A percentile compares a stretch with the other conserved stretches of the same genome.
These are phyloP conservation scores for Trichoderma brevicompactum DNA, from an alignment of 2,329 filamentous ascomycete genomes.

Conservation along the genomic window DNA sequence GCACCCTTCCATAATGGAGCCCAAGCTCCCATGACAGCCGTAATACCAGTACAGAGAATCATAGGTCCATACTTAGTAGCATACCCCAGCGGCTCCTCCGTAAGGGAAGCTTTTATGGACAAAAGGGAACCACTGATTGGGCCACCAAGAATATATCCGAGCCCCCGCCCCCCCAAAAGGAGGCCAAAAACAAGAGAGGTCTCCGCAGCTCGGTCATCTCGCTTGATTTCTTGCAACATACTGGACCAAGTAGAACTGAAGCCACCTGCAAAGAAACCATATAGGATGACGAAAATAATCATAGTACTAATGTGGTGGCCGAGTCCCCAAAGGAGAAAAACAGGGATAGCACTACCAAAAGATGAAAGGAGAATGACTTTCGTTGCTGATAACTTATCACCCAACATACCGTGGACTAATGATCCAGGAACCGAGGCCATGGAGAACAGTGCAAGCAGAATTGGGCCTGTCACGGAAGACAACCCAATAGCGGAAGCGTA, in stretches of 20 bases:
- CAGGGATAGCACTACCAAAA: constrained; percentile 58
- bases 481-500: constrained; percentile 58
- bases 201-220: constrained; percentile 40
- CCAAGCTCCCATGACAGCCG: constrained; percentile 41
- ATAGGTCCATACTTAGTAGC: constrained; percentile 41
- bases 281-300: constrained; percentile 63
- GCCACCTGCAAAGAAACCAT: constrained; percentile 67
- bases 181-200: constrained; percentile 62
- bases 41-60: constrained; percentile 41
- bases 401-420: constrained; percentile 61
- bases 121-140: constrained; percentile 54
- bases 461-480: constrained; percentile 59
- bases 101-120: constrained; percentile 34
- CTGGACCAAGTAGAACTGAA: constrained; percentile 67
- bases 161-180: constrained; percentile 60
- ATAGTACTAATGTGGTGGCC: constrained; percentile 57
- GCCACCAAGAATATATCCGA: constrained; percentile 63
- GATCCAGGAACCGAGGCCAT: constrained; percentile 63
- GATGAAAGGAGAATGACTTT: constrained; percentile 62
- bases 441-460: constrained; percentile 65
- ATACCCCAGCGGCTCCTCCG: constrained; percentile 39
- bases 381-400: constrained; percentile 57
- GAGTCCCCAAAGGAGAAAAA: constrained; percentile 66
- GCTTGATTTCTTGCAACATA: constrained; percentile 51
- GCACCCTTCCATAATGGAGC: constrained; percentile 43